These are phyloP conservation scores for Russula sp. DNA, from an alignment of 768 basidiomycete genomes.

Conservation along the genomic window DNA sequence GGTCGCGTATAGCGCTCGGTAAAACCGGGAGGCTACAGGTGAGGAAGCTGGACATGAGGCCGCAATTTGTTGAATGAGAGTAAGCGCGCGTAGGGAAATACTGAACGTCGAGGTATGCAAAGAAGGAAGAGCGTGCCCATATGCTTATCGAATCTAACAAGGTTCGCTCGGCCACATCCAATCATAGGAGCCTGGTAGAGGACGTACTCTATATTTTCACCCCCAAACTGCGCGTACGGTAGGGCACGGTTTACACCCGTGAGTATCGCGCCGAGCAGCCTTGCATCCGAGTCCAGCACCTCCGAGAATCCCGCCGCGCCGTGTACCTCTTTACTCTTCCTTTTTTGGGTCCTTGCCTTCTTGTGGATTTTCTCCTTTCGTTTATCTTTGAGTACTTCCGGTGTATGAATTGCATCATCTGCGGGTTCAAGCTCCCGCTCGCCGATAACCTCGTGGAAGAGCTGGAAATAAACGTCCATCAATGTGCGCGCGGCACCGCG, in stretches of 20 bases:
- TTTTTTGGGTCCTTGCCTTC: conserved; percentile 24
- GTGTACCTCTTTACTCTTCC: conserved; percentile 37
- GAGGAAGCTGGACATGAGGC: conserved; percentile 40
- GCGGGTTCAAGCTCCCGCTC: conserved; percentile 41
- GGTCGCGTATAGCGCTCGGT: conserved; percentile 84
- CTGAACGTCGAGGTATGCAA: conserved; percentile 94
- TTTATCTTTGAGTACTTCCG: conserved; percentile 30
- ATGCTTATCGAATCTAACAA: conserved; percentile 65
- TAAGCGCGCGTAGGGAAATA: conserved; percentile 86
- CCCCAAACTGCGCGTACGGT: conserved; percentile 82
- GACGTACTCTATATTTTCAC: conserved; percentile 54
- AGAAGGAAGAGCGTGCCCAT: conserved; percentile 92
- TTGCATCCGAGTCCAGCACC: conserved; percentile 73
- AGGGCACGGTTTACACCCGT: conserved; percentile 94
- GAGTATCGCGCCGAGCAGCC: conserved; percentile 80
- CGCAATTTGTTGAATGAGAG: conserved; percentile 80
- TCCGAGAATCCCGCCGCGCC: conserved; percentile 65
- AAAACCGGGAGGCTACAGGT: conserved; percentile 56
- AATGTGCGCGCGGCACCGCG: conserved; percentile 67
- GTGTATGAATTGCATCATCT: conserved; percentile 32
- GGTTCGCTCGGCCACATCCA: background rate
- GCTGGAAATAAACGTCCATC: conserved; percentile 88
- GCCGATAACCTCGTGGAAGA: conserved; percentile 84
- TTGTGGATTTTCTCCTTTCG: conserved; percentile 24
- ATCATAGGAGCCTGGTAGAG: background rate